phyloP scores from a whole-genome alignment of 2,329 filamentous ascomycete species.

The Ophiobolus disseminans region DNA sequence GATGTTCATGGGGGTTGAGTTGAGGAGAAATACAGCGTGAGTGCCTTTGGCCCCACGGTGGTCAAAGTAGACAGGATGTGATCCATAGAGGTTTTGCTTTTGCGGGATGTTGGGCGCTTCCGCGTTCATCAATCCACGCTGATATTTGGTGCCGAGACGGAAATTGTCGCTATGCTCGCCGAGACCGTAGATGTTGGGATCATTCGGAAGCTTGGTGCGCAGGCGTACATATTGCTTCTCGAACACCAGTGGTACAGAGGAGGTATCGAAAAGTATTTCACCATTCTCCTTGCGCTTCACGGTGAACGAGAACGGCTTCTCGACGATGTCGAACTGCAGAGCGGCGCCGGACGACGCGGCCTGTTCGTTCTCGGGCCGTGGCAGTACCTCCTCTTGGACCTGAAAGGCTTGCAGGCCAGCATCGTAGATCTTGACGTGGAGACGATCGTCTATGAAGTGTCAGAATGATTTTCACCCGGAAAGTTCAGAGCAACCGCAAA shows the following conservation, averaged over 20 bases:
- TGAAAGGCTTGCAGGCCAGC: constrained; percentile 74
- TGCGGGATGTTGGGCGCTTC: constrained; percentile 69
- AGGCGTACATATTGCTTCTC: constrained; percentile 79
- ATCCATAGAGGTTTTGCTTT: constrained; percentile 73
- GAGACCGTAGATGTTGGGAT: constrained; percentile 77
- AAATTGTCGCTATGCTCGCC: constrained; percentile 79
- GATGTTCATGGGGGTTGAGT: constrained; percentile 68
- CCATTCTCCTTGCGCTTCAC: constrained; percentile 65
- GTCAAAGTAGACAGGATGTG: constrained; percentile 77
- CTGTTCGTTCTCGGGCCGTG: constrained; percentile 60
- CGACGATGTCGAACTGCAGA: constrained; percentile 62
- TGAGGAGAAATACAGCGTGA: constrained; percentile 47
- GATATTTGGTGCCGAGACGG: constrained; percentile 70
- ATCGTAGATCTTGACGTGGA: constrained; percentile 79
- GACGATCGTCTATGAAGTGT: constrained; percentile 62
- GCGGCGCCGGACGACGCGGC: constrained; percentile 48
- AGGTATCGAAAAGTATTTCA: constrained; percentile 73
- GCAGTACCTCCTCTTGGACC: constrained; percentile 72
- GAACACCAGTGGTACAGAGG: constrained; percentile 71
- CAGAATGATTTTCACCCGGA: constrained; percentile 9
- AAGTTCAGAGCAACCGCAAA: neutral
- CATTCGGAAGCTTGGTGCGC: constrained; percentile 71
- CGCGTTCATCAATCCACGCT: constrained; percentile 72
- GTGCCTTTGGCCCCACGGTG: constrained; percentile 62
- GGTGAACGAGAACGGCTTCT: constrained; percentile 71